A percentile compares a stretch with the other conserved stretches of the same genome.
Conservation (phyloP, 1,139 yeast genomes). For the Kazachstania sp. region DNA sequence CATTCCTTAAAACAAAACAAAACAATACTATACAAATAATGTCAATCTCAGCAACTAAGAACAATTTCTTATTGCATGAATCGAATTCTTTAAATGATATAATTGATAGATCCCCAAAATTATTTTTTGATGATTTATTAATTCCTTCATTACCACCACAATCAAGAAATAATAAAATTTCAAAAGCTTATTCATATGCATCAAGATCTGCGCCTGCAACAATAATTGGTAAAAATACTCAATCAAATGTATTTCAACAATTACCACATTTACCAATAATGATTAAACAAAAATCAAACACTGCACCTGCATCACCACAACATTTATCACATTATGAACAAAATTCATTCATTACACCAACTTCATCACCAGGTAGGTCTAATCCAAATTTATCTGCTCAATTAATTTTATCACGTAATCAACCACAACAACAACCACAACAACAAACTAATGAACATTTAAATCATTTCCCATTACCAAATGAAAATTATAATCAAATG, state of each 20-base stretch:
- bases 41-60: conserved; percentile 1
- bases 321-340: conserved; percentile 4
- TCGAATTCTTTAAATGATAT: not conserved
- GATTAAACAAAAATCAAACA: conserved; percentile 19
- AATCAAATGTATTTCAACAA: not conserved
- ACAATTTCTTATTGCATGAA: conserved; percentile 1
- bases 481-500: conserved; percentile 1
- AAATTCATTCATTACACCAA: conserved; percentile 18
- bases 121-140: conserved; percentile 7
- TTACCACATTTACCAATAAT: not conserved
- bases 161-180: not conserved
- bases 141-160: conserved; percentile 5
- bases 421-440: too few relatives aligned
- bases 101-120: not conserved
- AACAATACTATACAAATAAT: not conserved
- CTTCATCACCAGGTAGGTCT: conserved; percentile 14
- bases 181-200: conserved; percentile 2
- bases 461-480: conserved; percentile 5
- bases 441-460: not conserved
- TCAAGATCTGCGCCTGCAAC: not conserved
- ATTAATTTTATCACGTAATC: not conserved
- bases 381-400: not conserved
- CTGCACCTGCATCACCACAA: conserved; percentile 29
- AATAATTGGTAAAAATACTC: not conserved
- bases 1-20: not conserved